phyloP scores from a whole-genome alignment of 1,284 basidiomycete species.

The Singerocomus rubriflavus region DNA sequence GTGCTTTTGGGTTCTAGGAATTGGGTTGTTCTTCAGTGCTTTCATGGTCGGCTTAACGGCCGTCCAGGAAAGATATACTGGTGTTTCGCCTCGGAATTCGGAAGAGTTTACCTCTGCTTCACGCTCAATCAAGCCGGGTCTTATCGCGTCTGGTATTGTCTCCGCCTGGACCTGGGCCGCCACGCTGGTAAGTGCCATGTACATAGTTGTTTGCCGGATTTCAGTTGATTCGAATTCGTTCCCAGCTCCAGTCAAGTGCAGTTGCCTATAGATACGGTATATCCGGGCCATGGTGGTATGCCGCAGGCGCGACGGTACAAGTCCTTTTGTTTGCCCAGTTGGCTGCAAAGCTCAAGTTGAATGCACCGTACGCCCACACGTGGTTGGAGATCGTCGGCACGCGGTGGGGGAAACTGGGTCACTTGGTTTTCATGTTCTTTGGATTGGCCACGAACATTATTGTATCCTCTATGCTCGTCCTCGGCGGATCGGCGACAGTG shows the following conservation, averaged over 20 bases:
- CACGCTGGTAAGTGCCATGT: slow-evolving; percentile 48
- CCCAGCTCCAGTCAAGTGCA: slow-evolving; percentile 70
- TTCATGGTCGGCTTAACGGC: slow-evolving; percentile 74
- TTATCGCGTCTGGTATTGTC: slow-evolving; percentile 89
- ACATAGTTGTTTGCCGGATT: not conserved
- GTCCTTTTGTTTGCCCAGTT: slow-evolving; percentile 71
- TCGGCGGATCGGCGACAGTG: slow-evolving; percentile 78
- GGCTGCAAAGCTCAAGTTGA: slow-evolving; percentile 72
- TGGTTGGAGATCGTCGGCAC: slow-evolving; percentile 57
- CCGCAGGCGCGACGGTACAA: slow-evolving; percentile 67
- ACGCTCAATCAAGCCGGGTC: slow-evolving; percentile 79
- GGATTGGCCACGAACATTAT: slow-evolving; percentile 76
- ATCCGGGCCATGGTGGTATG: slow-evolving; percentile 73
- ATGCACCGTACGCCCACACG: slow-evolving; percentile 61
- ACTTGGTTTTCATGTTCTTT: slow-evolving; percentile 79
- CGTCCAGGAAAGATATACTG: slow-evolving; percentile 70
- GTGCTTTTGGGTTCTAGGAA: slow-evolving; percentile 43
- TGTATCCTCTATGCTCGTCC: slow-evolving; percentile 56
- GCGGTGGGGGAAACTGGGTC: slow-evolving; percentile 75
- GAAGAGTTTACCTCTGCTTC: slow-evolving; percentile 86
- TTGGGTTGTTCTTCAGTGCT: slow-evolving; percentile 79
- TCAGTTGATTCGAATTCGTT: not conserved
- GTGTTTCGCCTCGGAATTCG: slow-evolving; percentile 65
- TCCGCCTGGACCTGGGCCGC: slow-evolving; percentile 85
- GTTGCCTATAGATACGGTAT: slow-evolving; percentile 83